Evolutionary conservation across 2,329 filamentous ascomycete species (phyloP), one percentile per base, ranked within the genome.

Genomic region (Apiospora koreana): DNA sequence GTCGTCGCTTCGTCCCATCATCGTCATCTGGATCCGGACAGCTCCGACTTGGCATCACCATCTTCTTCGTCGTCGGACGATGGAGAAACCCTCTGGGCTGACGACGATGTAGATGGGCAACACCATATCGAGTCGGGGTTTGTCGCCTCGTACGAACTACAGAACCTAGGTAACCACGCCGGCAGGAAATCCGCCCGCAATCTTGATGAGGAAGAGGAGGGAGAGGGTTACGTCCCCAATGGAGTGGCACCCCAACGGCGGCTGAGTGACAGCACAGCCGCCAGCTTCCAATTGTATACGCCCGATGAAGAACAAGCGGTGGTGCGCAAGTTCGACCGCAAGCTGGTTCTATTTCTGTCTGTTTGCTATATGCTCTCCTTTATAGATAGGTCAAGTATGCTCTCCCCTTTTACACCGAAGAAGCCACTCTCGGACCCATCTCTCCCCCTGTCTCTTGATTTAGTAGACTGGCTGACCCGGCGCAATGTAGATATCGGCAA

Each of bases 351-450:
- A 0, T 97, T 97, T 78, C 87, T 97, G 73, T 92, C 93, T 14
- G 79, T 95, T 71, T 85, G 97, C 16, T 98, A 96, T 79, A 88
- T 97, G 85, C 84, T 97, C 72, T 92, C 91, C 73, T 97, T 97
- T 78, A 82, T 97, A 74, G 94, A 97, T 80, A 87, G 94, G 74
- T 95, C 93, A 23, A 97, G 93, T 94, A 84, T 72, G 86, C 83
- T 70, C 31, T 70, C 64, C 18, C 38, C 45, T 18, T 35, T 35
- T 35, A 46, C 23, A 1, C 43, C 3, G 9, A 62, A 21, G 18
- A n/a, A 18, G 62, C 42, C 54, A 35, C 42, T 31, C 10, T 25
- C 14, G 48, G 23, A 8, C 4, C 25, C 23, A 25, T 9, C 25
- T 54, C 48, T 25, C 25, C 16, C 16, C 25, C 50, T 58, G 28